Base-by-base conservation (phyloP, 768 basidiomycete species). In the Candolleomyces efflorescens region DNA sequence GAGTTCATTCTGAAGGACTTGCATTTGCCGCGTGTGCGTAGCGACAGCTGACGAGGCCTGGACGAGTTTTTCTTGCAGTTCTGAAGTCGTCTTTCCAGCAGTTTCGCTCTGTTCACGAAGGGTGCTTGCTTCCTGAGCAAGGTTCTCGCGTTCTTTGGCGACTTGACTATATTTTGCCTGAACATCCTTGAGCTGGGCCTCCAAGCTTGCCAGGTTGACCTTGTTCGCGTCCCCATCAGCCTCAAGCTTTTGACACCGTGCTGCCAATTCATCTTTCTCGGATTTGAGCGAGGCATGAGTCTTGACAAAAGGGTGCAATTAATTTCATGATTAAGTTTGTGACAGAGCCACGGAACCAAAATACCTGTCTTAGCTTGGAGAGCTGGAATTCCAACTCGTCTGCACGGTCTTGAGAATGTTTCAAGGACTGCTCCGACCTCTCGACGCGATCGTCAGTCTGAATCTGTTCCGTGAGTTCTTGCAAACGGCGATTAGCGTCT, bases 361-460 rank as follows among this genome's bases (percentile, higher is more conserved):
- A 50, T 60, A 85, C 91, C 82, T 92, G 91, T 65, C 85, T 89
- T 41, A 88, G 73, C 66, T 88, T 90, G 12, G 86, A 84, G 18
- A 94, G 74, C 65, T 89, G 89, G 64, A 91, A 89, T 64, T 92
- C 91, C 9, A 93, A 79, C 65, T 92, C 90, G 59, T 90, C 90
- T 4, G 87, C 87, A 55, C 87, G 86, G 64, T 93, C 84, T 64
- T 91, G 89, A 23, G 86, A 86, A 64, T 91, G 85, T 66, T 86
- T 86, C 48, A 94, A 72, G 7, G 87, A 87, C 46, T 73, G 72
- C 67, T 92, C 90, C 23, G 92, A 71, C 44, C 79, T 79, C 61
- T 92, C 91, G 15, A 85, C 84, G 43, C 89, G 85, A 69, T 93
- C 90, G 66, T 94, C 91, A 59, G 82, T 86, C 68, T 92, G 84